These are phyloP conservation scores for Crucibulum laeve DNA, from an alignment of 768 basidiomycete genomes.

Conservation along the genomic window DNA sequence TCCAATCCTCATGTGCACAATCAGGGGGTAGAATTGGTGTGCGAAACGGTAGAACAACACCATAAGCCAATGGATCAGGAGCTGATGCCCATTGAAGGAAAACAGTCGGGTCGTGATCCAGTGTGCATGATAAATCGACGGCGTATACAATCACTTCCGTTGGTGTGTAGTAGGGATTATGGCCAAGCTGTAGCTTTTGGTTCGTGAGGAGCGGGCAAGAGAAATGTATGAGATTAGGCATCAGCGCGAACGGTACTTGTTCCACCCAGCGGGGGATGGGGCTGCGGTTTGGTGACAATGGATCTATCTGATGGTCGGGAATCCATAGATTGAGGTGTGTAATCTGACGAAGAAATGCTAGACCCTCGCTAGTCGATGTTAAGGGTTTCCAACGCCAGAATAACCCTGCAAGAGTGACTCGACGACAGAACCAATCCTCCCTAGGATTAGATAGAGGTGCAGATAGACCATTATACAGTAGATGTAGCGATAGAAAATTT, in stretches of 20 bases:
- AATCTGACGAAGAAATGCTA: constrained; percentile 27
- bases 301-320: constrained; percentile 2
- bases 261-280: constrained; percentile 18
- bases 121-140: not conserved
- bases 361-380: constrained; percentile 22
- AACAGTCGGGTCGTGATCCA: constrained; percentile 3
- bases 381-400: constrained; percentile 27
- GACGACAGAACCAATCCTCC: constrained; percentile 20
- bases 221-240: constrained; percentile 28
- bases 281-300: constrained; percentile 1
- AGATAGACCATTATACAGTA: constrained; percentile 28
- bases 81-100: constrained; percentile 19
- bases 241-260: constrained; percentile 23
- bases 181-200: not conserved
- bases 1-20: constrained; percentile 2
- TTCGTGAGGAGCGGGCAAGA: constrained; percentile 20
- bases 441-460: constrained; percentile 7
- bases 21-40: constrained; percentile 4
- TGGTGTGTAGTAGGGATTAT: constrained; percentile 3
- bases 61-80: constrained; percentile 15
- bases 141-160: constrained; percentile 13
- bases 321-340: constrained; percentile 32
- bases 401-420: constrained; percentile 26
- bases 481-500: constrained; percentile 21
- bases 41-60: constrained; percentile 11